Evolutionary conservation across 2,329 filamentous ascomycete species (phyloP).

Genomic region (Phoma herbarum): DNA sequence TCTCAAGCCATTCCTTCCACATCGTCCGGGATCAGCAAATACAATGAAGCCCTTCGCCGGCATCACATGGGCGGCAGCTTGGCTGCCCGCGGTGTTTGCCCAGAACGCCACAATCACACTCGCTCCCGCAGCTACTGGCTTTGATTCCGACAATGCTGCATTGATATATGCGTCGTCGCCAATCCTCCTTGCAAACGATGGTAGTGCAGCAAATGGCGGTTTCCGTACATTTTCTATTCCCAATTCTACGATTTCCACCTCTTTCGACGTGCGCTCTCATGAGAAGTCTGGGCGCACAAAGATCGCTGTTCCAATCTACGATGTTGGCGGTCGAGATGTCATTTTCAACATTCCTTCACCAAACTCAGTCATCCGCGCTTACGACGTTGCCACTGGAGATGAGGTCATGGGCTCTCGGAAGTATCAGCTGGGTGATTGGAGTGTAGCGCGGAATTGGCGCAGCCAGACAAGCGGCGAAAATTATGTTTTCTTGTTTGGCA

Average conservation of each 20-base stretch:
- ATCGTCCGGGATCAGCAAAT: not conserved
- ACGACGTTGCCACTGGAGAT: constrained; percentile 30
- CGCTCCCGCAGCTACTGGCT: constrained; percentile 33
- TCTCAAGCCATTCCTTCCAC: not conserved
- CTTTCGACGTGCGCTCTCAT: constrained; percentile 28
- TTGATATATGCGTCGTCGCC: constrained; percentile 36
- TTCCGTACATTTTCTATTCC: constrained; percentile 32
- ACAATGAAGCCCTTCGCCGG: constrained; percentile 9
- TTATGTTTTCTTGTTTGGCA: constrained; percentile 45
- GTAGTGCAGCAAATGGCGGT: constrained; percentile 41
- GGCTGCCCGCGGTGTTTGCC: constrained; percentile 18
- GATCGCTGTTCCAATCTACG: constrained; percentile 35
- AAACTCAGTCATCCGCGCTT: constrained; percentile 39
- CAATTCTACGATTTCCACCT: constrained; percentile 19
- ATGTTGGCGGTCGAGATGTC: constrained; percentile 34
- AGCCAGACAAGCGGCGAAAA: constrained; percentile 36
- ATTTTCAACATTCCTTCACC: constrained; percentile 43
- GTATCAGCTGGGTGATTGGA: constrained; percentile 43
- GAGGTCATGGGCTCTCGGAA: constrained; percentile 34
- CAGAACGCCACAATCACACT: constrained; percentile 34
- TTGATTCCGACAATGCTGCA: constrained; percentile 41
- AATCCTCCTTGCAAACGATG: constrained; percentile 39
- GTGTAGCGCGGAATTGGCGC: constrained; percentile 40
- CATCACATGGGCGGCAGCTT: constrained; percentile 18
- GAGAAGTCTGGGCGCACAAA: constrained; percentile 41